Evolutionary conservation across 345 rosid genomes (phyloP), one percentile per base, ranked within the genome.

Genomic region (Mangifera indica): DNA sequence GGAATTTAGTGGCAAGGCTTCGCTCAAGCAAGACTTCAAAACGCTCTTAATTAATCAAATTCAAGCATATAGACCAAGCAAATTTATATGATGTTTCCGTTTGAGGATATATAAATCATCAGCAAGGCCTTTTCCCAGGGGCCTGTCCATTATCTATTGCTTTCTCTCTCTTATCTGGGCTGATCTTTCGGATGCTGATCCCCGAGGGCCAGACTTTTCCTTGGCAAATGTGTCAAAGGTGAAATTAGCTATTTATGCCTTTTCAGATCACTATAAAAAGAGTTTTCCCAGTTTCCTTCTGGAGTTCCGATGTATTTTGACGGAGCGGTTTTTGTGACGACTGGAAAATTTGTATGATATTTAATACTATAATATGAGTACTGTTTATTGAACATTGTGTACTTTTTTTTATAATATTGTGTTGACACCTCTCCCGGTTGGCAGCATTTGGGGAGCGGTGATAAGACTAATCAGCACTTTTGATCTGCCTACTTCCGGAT

Each of bases 151-250:
- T 11, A n/a, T 46, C n/a, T 7, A 44, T 29, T 18, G 15, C 29
- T 15, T 26, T 40, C 20, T 0, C 6, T 58, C 45, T n/a, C n/a
- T 58, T 58, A 25, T 48, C 48, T 79, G 97, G 69, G 97, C 97
- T 80, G 95, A 92, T 84, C 89, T 94, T 79, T 92, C 98, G 0
- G 93, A 94, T 72, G 80, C 96, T 78, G 98, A 94, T 83, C 96
- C 92, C 21, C 84, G 93, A 81, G 86, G 88, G 49, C 96, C 87
- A 53, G 98, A 92, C 81, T 87, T 94, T 81, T 89, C 97, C 17
- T 84, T 94, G 76, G 98, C 98, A 70, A 94, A 90, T 77, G 92
- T 92, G 67, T 82, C 97, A 69, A 92, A 92, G 97, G 97, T 94
- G 65, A 63, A 67, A 37, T 56, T 7, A 64, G 14, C 6, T 8